Evolutionary conservation across 2,329 filamentous ascomycete species (phyloP).

Genomic region (Claviceps paspali): DNA sequence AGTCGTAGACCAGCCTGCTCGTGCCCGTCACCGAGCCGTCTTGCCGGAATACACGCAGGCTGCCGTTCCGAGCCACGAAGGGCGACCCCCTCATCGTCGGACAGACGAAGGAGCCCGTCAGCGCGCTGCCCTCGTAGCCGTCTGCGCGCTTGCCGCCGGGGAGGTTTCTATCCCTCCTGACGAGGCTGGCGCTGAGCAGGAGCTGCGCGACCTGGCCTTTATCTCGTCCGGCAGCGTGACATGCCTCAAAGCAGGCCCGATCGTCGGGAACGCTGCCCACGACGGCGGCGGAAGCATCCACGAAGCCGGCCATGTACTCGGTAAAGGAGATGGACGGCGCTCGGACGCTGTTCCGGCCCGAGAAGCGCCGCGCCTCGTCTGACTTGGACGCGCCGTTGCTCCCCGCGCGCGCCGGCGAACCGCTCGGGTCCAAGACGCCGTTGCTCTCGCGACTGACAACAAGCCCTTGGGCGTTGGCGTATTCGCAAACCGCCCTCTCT

Average conservation of each 20-base stretch:
- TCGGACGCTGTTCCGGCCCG: too few relatives aligned
- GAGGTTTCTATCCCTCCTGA: too few relatives aligned
- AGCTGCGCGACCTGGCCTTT: slow-evolving; percentile 40
- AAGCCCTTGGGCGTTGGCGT: slow-evolving; percentile 25
- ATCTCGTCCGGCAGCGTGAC: slow-evolving; percentile 35
- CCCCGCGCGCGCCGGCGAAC: too few relatives aligned
- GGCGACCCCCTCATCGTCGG: slow-evolving; percentile 28
- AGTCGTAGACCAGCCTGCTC: slow-evolving; percentile 44
- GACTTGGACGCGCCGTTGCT: too few relatives aligned
- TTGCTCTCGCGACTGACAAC: slow-evolving; percentile 30
- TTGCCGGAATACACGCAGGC: slow-evolving; percentile 40
- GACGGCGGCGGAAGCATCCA: slow-evolving; percentile 30
- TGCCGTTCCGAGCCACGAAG: slow-evolving; percentile 43
- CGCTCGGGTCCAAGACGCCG: slow-evolving; percentile 37
- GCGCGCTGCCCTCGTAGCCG: slow-evolving; percentile 17
- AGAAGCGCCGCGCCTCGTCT: too few relatives aligned
- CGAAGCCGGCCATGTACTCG: slow-evolving; percentile 48
- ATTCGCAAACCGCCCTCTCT: slow-evolving; percentile 43
- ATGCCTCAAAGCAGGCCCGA: slow-evolving; percentile 36
- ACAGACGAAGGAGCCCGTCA: slow-evolving; percentile 41
- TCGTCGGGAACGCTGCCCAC: slow-evolving; percentile 29
- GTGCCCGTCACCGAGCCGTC: slow-evolving; percentile 40
- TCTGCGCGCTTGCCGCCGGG: too few relatives aligned
- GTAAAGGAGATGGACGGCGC: slow-evolving; percentile 37
- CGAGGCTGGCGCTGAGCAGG: slow-evolving; percentile 40